These are phyloP conservation scores for Phytomonas sp. DNA, from an alignment of 208 protist species.

Conservation along the genomic window DNA sequence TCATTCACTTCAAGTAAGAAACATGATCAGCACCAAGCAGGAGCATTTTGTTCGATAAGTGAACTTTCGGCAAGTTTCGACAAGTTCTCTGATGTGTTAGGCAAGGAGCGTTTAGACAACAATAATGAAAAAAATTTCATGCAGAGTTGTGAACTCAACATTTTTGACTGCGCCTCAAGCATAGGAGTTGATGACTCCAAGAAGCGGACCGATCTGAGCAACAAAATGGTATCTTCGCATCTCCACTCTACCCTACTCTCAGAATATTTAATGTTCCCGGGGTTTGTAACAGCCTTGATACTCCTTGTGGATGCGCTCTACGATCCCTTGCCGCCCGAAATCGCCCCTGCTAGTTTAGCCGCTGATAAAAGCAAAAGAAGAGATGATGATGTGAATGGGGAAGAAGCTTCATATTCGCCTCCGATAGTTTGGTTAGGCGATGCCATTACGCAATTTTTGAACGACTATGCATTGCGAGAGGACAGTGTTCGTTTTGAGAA, in stretches of 20 bases:
- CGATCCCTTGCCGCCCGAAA: not conserved
- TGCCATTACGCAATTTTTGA: not conserved
- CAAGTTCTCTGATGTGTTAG: not conserved
- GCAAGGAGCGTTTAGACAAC: not conserved
- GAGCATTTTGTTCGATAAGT: not conserved
- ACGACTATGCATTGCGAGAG: not conserved
- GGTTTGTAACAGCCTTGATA: not conserved
- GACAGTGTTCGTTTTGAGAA: not conserved
- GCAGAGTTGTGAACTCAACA: not conserved
- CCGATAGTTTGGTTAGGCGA: not conserved
- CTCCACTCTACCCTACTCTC: not conserved
- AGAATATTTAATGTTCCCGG: not conserved
- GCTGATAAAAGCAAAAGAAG: not conserved
- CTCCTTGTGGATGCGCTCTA: not conserved
- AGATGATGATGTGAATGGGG: not conserved
- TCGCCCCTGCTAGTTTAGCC: not conserved
- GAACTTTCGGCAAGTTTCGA: not conserved
- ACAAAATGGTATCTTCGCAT: not conserved
- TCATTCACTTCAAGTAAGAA: not conserved
- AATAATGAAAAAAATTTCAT: not conserved
- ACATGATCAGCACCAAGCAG: not conserved
- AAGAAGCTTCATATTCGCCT: not conserved
- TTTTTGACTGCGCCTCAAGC: not conserved
- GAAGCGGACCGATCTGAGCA: not conserved
- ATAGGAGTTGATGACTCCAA: not conserved